phyloP scores from a whole-genome alignment of 306 rosid species.

The Cicer bijugum region DNA sequence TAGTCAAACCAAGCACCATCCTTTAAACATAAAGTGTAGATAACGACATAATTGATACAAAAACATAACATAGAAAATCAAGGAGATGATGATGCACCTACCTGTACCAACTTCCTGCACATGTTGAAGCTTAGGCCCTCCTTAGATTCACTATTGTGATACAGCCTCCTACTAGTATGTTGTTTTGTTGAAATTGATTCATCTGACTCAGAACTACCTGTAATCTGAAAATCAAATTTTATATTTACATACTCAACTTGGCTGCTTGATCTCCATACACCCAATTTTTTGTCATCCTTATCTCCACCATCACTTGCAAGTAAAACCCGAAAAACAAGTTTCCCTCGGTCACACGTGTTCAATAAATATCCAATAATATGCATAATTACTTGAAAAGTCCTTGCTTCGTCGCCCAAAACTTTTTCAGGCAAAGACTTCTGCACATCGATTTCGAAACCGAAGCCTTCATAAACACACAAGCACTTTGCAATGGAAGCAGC shows the following conservation, averaged over 20 bases:
- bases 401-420: slow-evolving; percentile 73
- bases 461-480: slow-evolving; percentile 65
- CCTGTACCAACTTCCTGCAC: slow-evolving; percentile 76
- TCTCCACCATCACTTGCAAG: slow-evolving; percentile 48
- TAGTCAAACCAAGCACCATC: background rate
- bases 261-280: slow-evolving; percentile 55
- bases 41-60: background rate
- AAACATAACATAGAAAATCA: slow-evolving; percentile 10
- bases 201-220: slow-evolving; percentile 44
- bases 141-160: slow-evolving; percentile 51
- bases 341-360: slow-evolving; percentile 51
- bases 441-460: slow-evolving; percentile 62
- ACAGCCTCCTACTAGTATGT: slow-evolving; percentile 47
- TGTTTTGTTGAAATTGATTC: slow-evolving; percentile 49
- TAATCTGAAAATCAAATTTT: slow-evolving; percentile 66
- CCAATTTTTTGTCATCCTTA: slow-evolving; percentile 51
- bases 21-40: background rate
- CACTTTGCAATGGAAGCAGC: slow-evolving; percentile 75
- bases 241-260: slow-evolving; percentile 53
- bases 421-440: slow-evolving; percentile 68
- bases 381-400: slow-evolving; percentile 78
- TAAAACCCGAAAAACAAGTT: slow-evolving; percentile 55
- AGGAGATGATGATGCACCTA: slow-evolving; percentile 37
- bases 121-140: slow-evolving; percentile 69
- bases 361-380: slow-evolving; percentile 72